phyloP scores from a whole-genome alignment of 1,284 basidiomycete genomes.

The Sporisorium exsertum region DNA sequence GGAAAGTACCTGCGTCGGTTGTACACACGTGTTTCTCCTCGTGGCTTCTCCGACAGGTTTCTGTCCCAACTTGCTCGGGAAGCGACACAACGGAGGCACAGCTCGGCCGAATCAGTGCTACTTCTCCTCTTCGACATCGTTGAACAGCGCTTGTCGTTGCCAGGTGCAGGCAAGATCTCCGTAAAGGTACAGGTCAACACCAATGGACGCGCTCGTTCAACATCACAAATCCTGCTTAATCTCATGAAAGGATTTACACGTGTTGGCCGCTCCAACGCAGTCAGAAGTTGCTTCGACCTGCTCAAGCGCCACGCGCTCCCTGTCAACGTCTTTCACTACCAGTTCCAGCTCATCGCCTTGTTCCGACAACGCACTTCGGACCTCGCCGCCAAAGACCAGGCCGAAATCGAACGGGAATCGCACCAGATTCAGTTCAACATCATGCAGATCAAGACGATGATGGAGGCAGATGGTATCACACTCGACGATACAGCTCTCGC shows the following conservation, averaged over 20 bases:
- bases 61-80: not conserved
- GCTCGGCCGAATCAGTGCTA: not conserved
- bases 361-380: conserved; percentile 8
- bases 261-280: conserved; percentile 5
- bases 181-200: not conserved
- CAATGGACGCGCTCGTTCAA: too few relatives aligned
- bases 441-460: conserved; percentile 14
- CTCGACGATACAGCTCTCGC: conserved; percentile 41
- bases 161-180: not conserved
- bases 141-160: not conserved
- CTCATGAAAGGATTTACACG: conserved; percentile 23
- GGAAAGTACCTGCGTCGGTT: conserved; percentile 2
- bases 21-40: not conserved
- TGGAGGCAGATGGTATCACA: conserved; percentile 18
- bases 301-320: conserved; percentile 8
- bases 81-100: not conserved
- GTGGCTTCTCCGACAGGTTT: conserved; percentile 6
- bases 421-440: conserved; percentile 13
- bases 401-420: conserved; percentile 3
- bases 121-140: conserved; percentile 4
- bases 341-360: conserved; percentile 31
- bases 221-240: conserved; percentile 7
- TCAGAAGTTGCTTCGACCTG: conserved; percentile 21
- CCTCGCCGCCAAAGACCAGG: not conserved
- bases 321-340: conserved; percentile 20